Conservation (phyloP, 192 early-diverging fungal genomes). For the Gamsiella multidivaricata region DNA sequence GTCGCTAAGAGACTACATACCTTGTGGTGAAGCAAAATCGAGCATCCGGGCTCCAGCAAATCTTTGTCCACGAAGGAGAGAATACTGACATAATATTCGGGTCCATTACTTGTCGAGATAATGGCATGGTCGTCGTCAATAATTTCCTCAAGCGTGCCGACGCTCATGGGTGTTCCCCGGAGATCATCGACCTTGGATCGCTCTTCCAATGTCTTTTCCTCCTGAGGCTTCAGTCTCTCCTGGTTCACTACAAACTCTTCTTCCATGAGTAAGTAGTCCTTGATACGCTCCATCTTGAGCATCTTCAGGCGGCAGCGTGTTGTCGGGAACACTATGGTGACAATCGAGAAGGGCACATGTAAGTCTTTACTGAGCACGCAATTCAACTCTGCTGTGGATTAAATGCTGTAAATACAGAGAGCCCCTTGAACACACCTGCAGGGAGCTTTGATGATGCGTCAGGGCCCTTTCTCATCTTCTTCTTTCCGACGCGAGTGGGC, state of each 20-base stretch:
- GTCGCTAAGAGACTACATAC: constrained; percentile 45
- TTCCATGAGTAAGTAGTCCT: constrained; percentile 98
- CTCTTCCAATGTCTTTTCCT: constrained; percentile 94
- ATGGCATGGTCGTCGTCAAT: constrained; percentile 99
- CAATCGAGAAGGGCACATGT: background rate
- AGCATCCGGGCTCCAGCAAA: constrained; percentile 95
- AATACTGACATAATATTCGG: constrained; percentile 97
- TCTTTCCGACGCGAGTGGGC: constrained; percentile 98
- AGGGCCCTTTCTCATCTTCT: constrained; percentile 92
- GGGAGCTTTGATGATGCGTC: constrained; percentile 93
- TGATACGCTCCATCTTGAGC: constrained; percentile 97
- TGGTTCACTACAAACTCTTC: constrained; percentile 99
- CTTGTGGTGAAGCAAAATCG: constrained; percentile 94
- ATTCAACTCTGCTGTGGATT: too few species aligned
- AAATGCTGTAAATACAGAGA: too few species aligned
- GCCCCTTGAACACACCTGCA: constrained; percentile 68
- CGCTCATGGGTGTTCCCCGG: constrained; percentile 96
- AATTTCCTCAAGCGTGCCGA: constrained; percentile 97
- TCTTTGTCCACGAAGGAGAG: constrained; percentile 99
- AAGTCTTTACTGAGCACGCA: too few species aligned
- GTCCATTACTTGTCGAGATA: constrained; percentile 90
- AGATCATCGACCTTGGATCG: constrained; percentile 94
- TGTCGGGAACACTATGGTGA: constrained; percentile 91
- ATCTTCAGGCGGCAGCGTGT: constrained; percentile 97
- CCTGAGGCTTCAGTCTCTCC: constrained; percentile 96